Conservation (phyloP, 768 basidiomycete genomes). For the Mycena epipterygia region DNA sequence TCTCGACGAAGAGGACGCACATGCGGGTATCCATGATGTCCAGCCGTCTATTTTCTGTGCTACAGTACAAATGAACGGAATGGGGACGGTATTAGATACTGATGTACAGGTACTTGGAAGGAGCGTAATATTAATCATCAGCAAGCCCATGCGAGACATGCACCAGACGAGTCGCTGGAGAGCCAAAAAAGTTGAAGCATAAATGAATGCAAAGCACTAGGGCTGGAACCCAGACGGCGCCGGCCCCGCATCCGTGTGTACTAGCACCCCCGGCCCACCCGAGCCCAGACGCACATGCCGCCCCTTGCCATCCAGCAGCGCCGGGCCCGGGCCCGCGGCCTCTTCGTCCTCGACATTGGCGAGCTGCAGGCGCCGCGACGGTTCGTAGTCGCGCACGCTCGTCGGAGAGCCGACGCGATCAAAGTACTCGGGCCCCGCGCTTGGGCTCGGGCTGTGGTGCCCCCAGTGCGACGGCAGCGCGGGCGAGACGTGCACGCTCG, state of each 20-base stretch:
- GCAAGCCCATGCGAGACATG: not conserved
- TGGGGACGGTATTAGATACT: not conserved
- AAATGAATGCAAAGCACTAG: conserved; percentile 1
- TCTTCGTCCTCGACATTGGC: conserved; percentile 46
- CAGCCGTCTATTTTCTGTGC: conserved; percentile 11
- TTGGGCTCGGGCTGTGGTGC: conserved; percentile 36
- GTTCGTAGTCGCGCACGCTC: conserved; percentile 52
- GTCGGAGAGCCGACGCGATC: conserved; percentile 58
- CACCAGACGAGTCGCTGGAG: conserved; percentile 23
- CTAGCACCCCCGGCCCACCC: conserved; percentile 26
- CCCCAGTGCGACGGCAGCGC: conserved; percentile 33
- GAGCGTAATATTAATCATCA: conserved; percentile 30
- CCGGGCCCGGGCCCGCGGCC: not conserved
- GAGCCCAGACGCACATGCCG: conserved; percentile 26
- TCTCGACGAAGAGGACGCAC: not conserved
- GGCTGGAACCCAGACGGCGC: conserved; percentile 17
- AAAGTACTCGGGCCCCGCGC: conserved; percentile 24
- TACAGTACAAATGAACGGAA: not conserved
- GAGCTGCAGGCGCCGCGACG: conserved; percentile 52
- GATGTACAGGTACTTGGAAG: conserved; percentile 1
- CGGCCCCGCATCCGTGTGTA: conserved; percentile 30
- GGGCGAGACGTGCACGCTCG: conserved; percentile 25
- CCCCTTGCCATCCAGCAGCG: conserved; percentile 30
- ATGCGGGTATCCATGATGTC: not conserved
- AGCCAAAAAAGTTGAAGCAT: not conserved